Percentiles rank a stretch among this genome's conserved stretches.
Conservation (phyloP, 805 yeast genomes). For the Priceomyces melissophilus region DNA sequence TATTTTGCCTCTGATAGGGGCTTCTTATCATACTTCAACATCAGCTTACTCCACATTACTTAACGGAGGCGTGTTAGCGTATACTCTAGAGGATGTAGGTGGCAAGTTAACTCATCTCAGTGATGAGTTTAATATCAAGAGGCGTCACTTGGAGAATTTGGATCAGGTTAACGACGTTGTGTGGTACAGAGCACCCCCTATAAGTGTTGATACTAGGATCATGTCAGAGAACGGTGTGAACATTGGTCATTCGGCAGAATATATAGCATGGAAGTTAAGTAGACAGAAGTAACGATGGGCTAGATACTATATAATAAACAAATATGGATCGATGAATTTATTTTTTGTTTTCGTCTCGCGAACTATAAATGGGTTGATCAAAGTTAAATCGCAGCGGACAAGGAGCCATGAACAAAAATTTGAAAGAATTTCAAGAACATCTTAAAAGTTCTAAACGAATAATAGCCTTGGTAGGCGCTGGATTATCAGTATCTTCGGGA, state of each 20-base stretch:
- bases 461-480: conserved; percentile 77
- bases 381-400: not conserved
- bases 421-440: conserved; percentile 49
- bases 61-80: conserved; percentile 39
- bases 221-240: conserved; percentile 22
- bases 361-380: not conserved
- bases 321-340: too few relatives aligned
- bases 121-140: conserved; percentile 22
- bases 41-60: conserved; percentile 34
- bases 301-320: too few relatives aligned
- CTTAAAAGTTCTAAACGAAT: conserved; percentile 45
- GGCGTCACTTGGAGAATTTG: conserved; percentile 17
- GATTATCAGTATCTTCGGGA: conserved; percentile 75
- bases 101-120: conserved; percentile 16
- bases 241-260: conserved; percentile 71
- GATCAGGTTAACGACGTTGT: conserved; percentile 28
- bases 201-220: conserved; percentile 22
- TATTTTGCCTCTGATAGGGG: conserved; percentile 9
- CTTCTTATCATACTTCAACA: conserved; percentile 25
- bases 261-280: conserved; percentile 48
- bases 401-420: conserved; percentile 17
- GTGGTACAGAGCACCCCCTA: conserved; percentile 72
- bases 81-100: conserved; percentile 20
- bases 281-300: not conserved
- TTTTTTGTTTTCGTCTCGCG: not conserved